Evolutionary conservation across 257 asterid species (phyloP).

Genomic region (Voacanga thouarsii): DNA sequence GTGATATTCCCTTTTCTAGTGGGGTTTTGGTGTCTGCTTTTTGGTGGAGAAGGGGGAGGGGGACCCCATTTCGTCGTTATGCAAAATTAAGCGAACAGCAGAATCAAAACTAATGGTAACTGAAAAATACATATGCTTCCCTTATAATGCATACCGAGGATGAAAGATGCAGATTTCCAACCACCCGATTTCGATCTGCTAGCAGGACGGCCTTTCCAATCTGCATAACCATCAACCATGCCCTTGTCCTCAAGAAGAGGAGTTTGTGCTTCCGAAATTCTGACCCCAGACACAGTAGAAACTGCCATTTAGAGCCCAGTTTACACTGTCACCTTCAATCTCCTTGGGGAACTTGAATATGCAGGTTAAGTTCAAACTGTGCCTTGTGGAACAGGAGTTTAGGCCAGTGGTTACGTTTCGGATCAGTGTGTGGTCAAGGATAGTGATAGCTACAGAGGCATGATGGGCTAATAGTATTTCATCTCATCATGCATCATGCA

Average conservation of each 20-base stretch:
- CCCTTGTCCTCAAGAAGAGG: not conserved
- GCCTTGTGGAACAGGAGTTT: no score
- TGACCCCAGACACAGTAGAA: not conserved
- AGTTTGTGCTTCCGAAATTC: not conserved
- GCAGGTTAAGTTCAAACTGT: no score
- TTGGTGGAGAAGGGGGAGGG: not conserved
- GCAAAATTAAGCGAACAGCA: not conserved
- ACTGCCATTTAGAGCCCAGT: not conserved
- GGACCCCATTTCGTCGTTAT: not conserved
- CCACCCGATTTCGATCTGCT: not conserved
- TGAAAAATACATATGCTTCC: not conserved
- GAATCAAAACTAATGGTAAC: not conserved
- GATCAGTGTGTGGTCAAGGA: no score
- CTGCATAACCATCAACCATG: slow-evolving; percentile 3
- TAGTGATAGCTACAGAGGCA: no score
- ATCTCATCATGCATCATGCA: no score
- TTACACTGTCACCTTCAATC: no score
- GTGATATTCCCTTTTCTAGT: not conserved
- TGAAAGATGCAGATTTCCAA: not conserved
- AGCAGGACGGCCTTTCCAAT: not conserved
- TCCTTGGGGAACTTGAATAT: no score
- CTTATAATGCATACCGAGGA: not conserved
- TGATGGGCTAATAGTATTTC: no score
- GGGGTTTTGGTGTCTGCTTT: not conserved
- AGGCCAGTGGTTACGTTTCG: no score